Conservation (phyloP, 257 asterid genomes). For the Solanum commersonii region DNA sequence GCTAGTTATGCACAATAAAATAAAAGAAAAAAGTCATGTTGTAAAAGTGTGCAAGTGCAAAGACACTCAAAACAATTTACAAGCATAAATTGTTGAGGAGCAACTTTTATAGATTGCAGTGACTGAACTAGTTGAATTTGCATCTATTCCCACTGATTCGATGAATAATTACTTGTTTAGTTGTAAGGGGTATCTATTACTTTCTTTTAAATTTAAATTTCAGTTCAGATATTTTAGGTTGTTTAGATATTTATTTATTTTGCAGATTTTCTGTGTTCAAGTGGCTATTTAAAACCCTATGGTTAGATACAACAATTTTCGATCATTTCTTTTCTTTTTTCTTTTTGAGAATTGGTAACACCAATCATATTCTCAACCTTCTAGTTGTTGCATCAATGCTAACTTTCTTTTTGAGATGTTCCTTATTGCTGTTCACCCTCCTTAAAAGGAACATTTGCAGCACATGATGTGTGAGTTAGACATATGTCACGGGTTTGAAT, state of each 20-base stretch:
- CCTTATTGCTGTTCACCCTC: background rate
- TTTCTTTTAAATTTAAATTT: background rate
- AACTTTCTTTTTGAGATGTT: background rate
- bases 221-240: background rate
- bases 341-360: background rate
- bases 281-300: background rate
- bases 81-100: background rate
- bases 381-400: background rate
- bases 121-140: background rate
- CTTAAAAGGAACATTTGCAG: background rate
- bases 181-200: background rate
- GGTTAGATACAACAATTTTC: background rate
- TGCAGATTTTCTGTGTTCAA: background rate
- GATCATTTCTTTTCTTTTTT: background rate
- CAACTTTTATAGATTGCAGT: background rate
- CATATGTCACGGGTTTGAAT: background rate
- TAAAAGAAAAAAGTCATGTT: background rate
- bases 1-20: background rate
- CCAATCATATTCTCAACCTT: background rate
- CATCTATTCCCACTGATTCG: background rate
- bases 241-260: background rate
- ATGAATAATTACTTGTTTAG: background rate
- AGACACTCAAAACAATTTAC: background rate
- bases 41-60: background rate
- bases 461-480: background rate